phyloP scores from a whole-genome alignment of 2,329 filamentous ascomycete species.

The Triangularia setosa region DNA sequence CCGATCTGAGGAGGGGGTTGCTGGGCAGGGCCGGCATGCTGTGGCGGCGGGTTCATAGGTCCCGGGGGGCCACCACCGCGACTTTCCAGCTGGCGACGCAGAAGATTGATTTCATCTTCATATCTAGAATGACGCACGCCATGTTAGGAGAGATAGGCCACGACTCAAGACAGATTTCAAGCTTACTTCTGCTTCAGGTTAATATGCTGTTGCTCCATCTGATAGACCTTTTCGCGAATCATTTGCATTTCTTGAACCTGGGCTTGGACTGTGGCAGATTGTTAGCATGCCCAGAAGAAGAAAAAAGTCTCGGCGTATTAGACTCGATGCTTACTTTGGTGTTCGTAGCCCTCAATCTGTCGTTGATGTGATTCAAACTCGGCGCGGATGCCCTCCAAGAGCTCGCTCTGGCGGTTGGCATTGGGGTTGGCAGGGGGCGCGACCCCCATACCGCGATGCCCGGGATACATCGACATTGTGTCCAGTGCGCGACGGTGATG shows the following conservation, averaged over 20 bases:
- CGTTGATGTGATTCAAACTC: slow-evolving; percentile 87
- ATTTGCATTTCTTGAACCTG: slow-evolving; percentile 96
- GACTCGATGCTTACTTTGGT: slow-evolving; percentile 69
- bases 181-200: slow-evolving; percentile 86
- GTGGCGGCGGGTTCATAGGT: slow-evolving; percentile 62
- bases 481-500: slow-evolving; percentile 12
- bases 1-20: slow-evolving; percentile 85
- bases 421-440: slow-evolving; percentile 53
- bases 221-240: slow-evolving; percentile 87
- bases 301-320: slow-evolving; percentile 7
- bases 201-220: slow-evolving; percentile 85
- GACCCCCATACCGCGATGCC: slow-evolving; percentile 76
- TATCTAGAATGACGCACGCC: slow-evolving; percentile 56
- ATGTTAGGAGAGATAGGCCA: slow-evolving; percentile 17
- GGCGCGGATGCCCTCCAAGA: slow-evolving; percentile 82
- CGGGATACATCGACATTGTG: slow-evolving; percentile 76
- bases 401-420: slow-evolving; percentile 73
- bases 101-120: slow-evolving; percentile 80
- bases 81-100: slow-evolving; percentile 82
- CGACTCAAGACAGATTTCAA: background rate
- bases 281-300: slow-evolving; percentile 14
- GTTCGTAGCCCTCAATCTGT: slow-evolving; percentile 82
- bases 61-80: slow-evolving; percentile 52
- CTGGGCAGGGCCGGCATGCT: slow-evolving; percentile 75
- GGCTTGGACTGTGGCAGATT: slow-evolving; percentile 60